Base-by-base conservation (phyloP, 176 grass and related monocot genomes). In the Musa troglodytarum region DNA sequence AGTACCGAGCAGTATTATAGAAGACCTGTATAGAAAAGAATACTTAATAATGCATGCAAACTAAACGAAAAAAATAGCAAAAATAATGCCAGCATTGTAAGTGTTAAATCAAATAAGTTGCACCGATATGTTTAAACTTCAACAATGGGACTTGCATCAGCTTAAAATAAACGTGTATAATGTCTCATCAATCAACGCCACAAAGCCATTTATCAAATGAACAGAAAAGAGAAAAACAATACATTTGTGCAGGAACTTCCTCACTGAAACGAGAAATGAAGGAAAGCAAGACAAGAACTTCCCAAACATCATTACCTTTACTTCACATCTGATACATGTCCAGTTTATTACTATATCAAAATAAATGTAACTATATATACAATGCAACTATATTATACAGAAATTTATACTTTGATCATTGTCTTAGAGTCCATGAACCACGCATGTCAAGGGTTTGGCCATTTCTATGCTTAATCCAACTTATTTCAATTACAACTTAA, bases 1-100 rank as follows among this genome's bases (percentile, higher is more conserved):
- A 96, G 50, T 96, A 96, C 71, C 83, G 88, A 75, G 92, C 88
- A 76, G 88, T 88, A 87, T 96, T 96, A 63, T 96, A 96, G 54
- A 96, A 96, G 13, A 90, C 81, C 92, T 91, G 86, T 78, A 88
- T 22, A 52, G 17, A 70, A 50, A 65, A 49, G 54, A 62, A 69
- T 76, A 68, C 74, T 76, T 55, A 59, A 20, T 13, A 34, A 43
- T 57, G 66, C 1, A 56, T 1, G 25, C 10, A 13, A 52, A 74
- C 8, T 74, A 74, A 11, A 28, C 10, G 52, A 57, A 56, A 9
- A 24, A 28, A 1, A 74, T 74, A 23, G 8, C 50, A 54, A 22
- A 55, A 26, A 28, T 55, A 16, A 15, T 9, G 34, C 14, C 16
- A 50, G 8, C 10, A 15, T 20, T 10, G 52, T 53, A 8, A 50